phyloP scores from a whole-genome alignment of 1,284 basidiomycete genomes.

The Agroathelia rolfsii region DNA sequence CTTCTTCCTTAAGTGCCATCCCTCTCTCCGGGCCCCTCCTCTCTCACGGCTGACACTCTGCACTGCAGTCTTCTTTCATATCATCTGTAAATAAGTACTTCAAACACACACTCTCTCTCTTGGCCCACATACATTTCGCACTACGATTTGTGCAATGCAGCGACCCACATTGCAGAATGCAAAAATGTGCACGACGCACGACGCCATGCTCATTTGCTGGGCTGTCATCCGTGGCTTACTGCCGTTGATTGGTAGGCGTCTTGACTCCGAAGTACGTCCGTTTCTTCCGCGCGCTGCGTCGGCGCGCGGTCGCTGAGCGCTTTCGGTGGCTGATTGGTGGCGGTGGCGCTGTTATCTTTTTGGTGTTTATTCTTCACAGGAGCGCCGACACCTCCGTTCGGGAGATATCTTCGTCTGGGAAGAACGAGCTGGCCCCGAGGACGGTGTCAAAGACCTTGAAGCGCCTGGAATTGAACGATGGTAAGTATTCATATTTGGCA shows the following conservation, averaged over 20 bases:
- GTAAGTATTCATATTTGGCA: conserved; percentile 28
- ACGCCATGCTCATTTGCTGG: conserved; percentile 70
- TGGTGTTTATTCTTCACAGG: too few relatives aligned
- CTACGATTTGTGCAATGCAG: conserved; percentile 70
- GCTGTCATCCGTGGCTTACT: conserved; percentile 58
- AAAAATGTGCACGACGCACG: conserved; percentile 65
- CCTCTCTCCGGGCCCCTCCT: too few relatives aligned
- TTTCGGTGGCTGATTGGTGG: too few relatives aligned
- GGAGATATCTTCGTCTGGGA: conserved; percentile 83
- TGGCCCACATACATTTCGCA: too few relatives aligned
- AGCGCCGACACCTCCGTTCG: conserved; percentile 47
- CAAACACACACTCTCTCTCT: too few relatives aligned
- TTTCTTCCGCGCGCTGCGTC: too few relatives aligned
- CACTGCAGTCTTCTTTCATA: too few relatives aligned
- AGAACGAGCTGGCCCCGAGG: conserved; percentile 67
- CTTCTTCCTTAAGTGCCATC: too few relatives aligned
- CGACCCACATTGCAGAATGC: conserved; percentile 64
- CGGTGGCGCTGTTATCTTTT: too few relatives aligned
- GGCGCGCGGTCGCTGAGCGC: too few relatives aligned
- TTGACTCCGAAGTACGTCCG: conserved; percentile 77
- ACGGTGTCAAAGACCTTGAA: conserved; percentile 60
- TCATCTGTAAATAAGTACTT: too few relatives aligned
- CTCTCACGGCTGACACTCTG: too few relatives aligned
- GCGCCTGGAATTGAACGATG: conserved; percentile 79
- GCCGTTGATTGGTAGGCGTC: conserved; percentile 65